These are phyloP conservation scores for Nicotiana noctiflora DNA, from an alignment of 257 asterid species.

Conservation along the genomic window DNA sequence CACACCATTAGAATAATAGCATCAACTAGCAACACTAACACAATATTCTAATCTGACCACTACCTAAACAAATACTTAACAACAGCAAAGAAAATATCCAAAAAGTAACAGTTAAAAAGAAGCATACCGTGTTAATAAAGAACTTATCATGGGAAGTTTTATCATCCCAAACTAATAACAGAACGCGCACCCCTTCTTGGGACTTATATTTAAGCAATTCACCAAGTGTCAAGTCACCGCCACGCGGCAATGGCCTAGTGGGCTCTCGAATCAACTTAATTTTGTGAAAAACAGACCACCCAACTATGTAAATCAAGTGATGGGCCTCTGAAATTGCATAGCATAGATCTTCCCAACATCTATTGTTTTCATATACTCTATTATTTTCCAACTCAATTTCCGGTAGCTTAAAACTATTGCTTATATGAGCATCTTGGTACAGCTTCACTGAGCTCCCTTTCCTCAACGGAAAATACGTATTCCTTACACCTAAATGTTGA, in stretches of 20 bases:
- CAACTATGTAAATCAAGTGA: slow-evolving; percentile 76
- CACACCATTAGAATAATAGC: neutral
- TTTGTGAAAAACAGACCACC: slow-evolving; percentile 86
- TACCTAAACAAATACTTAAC: neutral
- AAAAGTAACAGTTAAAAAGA: neutral
- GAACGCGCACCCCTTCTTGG: slow-evolving; percentile 91
- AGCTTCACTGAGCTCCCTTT: slow-evolving; percentile 65
- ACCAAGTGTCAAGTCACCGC: slow-evolving; percentile 82
- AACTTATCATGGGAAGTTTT: slow-evolving; percentile 72
- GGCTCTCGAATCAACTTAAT: slow-evolving; percentile 75
- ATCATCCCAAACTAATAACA: slow-evolving; percentile 89
- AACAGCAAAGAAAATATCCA: neutral
- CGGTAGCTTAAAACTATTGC: slow-evolving; percentile 37
- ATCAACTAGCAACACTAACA: neutral
- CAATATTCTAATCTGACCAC: neutral
- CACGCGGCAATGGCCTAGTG: slow-evolving; percentile 62
- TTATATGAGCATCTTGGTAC: slow-evolving; percentile 82
- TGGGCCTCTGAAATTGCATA: slow-evolving; percentile 83
- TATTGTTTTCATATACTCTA: slow-evolving; percentile 30
- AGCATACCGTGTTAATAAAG: slow-evolving; percentile 59
- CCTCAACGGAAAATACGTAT: slow-evolving; percentile 67
- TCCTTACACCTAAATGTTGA: slow-evolving; percentile 40
- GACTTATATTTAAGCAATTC: slow-evolving; percentile 86
- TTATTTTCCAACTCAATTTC: slow-evolving; percentile 47
- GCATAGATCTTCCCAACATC: slow-evolving; percentile 91